These are phyloP conservation scores for Fusarium sp. DNA, from an alignment of 2,329 filamentous ascomycete genomes.

Conservation along the genomic window DNA sequence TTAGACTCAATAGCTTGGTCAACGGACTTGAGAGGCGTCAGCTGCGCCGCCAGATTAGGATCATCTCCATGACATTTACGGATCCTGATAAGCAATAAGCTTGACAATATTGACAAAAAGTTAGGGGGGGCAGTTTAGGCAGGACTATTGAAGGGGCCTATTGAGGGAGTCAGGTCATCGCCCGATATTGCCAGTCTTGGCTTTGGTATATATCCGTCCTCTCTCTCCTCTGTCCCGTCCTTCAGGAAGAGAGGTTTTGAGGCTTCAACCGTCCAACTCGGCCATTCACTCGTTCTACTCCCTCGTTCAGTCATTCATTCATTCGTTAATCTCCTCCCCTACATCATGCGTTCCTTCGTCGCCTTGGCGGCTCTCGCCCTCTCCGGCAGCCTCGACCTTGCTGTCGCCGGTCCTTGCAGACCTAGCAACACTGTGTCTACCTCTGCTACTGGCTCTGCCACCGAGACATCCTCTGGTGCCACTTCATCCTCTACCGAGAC, in stretches of 20 bases:
- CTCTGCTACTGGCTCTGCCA: not conserved
- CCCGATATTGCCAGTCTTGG: not conserved
- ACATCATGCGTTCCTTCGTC: slow-evolving; percentile 28
- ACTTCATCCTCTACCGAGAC: not conserved
- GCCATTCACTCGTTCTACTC: slow-evolving; percentile 3
- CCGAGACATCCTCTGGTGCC: slow-evolving; percentile 2
- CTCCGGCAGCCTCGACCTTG: slow-evolving; percentile 24
- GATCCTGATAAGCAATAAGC: not conserved
- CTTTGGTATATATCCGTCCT: not conserved
- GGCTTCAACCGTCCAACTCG: slow-evolving; percentile 30
- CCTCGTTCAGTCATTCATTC: slow-evolving; percentile 6
- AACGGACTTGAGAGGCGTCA: not conserved
- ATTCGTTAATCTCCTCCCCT: not conserved
- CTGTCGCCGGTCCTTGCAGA: slow-evolving; percentile 23
- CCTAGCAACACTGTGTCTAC: slow-evolving; percentile 10
- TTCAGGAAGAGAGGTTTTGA: not conserved
- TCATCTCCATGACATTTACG: not conserved
- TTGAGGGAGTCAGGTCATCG: not conserved
- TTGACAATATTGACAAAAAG: not conserved
- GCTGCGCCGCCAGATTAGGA: not conserved
- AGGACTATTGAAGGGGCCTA: not conserved
- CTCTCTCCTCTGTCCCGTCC: not conserved
- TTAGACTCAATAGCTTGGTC: not conserved
- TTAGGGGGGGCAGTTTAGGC: not conserved
- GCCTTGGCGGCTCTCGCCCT: slow-evolving; percentile 30